Conservation (phyloP, 306 rosid genomes). For the Cucurbita moschata region DNA sequence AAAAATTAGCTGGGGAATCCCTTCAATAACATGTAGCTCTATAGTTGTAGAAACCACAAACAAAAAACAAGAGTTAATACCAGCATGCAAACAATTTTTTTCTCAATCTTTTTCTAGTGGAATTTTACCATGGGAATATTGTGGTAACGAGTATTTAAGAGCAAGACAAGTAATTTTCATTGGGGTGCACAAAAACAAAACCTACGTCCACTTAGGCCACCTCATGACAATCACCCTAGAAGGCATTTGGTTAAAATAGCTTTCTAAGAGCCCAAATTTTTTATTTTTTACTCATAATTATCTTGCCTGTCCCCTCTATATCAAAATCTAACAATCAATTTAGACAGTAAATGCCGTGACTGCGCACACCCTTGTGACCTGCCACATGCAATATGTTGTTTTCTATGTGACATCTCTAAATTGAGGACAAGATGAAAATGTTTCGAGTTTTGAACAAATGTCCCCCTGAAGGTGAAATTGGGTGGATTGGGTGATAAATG, state of each 20-base stretch:
- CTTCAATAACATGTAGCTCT: conserved; percentile 97
- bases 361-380: not conserved
- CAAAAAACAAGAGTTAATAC: not conserved
- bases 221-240: not conserved
- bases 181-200: conserved; percentile 1
- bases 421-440: not conserved
- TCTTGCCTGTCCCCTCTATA: not conserved
- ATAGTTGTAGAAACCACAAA: conserved; percentile 15
- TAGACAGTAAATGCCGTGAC: not conserved
- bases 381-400: not conserved
- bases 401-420: not conserved
- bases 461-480: not conserved
- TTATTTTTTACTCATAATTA: not conserved
- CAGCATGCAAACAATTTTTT: not conserved
- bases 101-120: not conserved
- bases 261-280: not conserved
- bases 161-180: not conserved
- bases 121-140: not conserved
- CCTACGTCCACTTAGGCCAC: not conserved
- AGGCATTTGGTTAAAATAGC: not conserved
- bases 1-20: conserved; percentile 79
- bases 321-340: not conserved
- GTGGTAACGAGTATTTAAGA: not conserved
- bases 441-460: no score
- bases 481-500: not conserved